Conservation (phyloP, 768 basidiomycete species). For the Tephrocybe sp. region DNA sequence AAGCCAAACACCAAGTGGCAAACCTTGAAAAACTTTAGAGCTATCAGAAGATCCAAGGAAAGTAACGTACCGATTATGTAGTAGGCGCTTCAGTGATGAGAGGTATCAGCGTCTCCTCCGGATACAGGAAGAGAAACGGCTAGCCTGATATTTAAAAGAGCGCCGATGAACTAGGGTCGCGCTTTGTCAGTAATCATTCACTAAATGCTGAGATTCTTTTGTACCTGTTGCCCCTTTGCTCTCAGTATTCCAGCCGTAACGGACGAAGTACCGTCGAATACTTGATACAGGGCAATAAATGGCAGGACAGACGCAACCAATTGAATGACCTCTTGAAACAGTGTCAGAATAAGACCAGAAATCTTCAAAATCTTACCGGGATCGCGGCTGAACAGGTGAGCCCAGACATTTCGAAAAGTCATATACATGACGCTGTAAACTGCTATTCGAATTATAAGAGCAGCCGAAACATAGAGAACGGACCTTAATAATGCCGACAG, state of each 20-base stretch:
- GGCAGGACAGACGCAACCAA: slow-evolving; percentile 70
- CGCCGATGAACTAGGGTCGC: not conserved
- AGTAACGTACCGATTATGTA: not conserved
- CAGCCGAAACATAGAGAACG: not conserved
- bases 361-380: slow-evolving; percentile 36
- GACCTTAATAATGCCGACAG: slow-evolving; percentile 5
- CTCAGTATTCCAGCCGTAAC: slow-evolving; percentile 77
- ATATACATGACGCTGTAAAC: slow-evolving; percentile 53
- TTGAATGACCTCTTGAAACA: slow-evolving; percentile 44
- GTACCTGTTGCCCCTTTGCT: slow-evolving; percentile 72
- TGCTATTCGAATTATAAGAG: not conserved
- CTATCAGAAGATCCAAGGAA: not conserved
- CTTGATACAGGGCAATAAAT: slow-evolving; percentile 73
- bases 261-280: slow-evolving; percentile 73
- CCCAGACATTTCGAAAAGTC: slow-evolving; percentile 63
- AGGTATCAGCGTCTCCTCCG: not conserved
- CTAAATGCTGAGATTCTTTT: slow-evolving; percentile 4
- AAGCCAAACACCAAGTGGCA: slow-evolving; percentile 4
- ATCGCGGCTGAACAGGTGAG: slow-evolving; percentile 68
- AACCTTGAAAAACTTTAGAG: not conserved
- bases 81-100: not conserved
- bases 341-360: not conserved
- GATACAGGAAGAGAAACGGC: not conserved
- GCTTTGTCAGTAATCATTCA: not conserved
- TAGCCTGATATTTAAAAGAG: not conserved